Evolutionary conservation across 257 asterid species (phyloP), one percentile per base, ranked within the genome.

Genomic region (Solanum neorickii): DNA sequence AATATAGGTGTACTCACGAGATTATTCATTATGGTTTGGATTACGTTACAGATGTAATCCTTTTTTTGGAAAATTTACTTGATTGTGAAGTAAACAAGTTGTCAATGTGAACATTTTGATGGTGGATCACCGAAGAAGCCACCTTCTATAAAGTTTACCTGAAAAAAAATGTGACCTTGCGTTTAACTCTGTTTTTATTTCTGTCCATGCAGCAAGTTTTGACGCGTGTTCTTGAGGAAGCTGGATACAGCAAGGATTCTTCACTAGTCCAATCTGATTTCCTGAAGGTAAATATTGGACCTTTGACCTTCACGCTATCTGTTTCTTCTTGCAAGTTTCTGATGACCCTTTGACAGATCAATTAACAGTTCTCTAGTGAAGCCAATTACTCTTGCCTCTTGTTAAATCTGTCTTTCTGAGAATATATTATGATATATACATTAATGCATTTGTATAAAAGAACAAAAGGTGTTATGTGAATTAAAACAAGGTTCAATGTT

Each of bases 221-320:
- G 62, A 73, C 91, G 82, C 93, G 90, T 73, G 98, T 96, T 92
- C 98, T 95, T 27, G 98, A 93, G 91, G 99, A 96, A 92, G 97
- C 99, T 56, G 96, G 98, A 90, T 95, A 94, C 90, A 83, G 89
- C 70, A 93, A 91, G 91, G 96, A 93, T 91, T 92, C 98, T 60
- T 59, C 93, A 69, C 87, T 94, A 73, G 92, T 90, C 88, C 98
- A 90, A 87, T 89, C 96, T 46, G 98, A 96, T 91, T 96, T 94
- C 94, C 89, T 94, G 89, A 95, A 92, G 98, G 98, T 95, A 92
- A 87, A 80, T 49, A 80, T 5, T 29, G 44, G 69, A 47, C 66
- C 6, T 78, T 9, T 5, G 66, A 78, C 84, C 31, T 16, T 27
- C 66, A 46, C 0, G 33, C 42, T 27, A 72, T 14, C 70, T 70